Evolutionary conservation across 2,329 filamentous ascomycete species (phyloP).

Genomic region (Botrytis pseudocinerea): DNA sequence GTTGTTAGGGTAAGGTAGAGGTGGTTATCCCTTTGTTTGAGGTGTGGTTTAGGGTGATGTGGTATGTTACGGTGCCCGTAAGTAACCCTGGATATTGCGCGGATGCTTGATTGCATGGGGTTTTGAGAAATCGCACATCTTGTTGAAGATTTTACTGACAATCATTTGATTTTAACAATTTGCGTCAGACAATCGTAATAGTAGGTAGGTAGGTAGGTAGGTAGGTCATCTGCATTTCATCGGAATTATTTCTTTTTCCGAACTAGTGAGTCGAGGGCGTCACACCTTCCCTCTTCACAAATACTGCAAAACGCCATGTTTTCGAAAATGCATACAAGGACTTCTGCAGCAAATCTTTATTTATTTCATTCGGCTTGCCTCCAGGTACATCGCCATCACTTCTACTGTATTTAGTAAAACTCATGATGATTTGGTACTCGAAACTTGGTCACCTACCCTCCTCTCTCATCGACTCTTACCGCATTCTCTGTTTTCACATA

Average conservation of each 20-base stretch:
- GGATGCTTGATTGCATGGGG: background rate
- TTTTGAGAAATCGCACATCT: background rate
- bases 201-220: background rate
- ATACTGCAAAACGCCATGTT: background rate
- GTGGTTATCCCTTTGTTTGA: conserved; percentile 11
- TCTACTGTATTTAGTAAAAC: background rate
- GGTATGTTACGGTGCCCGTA: conserved; percentile 17
- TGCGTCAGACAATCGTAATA: background rate
- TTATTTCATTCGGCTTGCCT: background rate
- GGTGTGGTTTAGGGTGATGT: background rate
- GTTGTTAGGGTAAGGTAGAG: background rate
- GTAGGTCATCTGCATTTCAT: no score
- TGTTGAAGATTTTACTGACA: background rate
- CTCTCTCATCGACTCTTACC: background rate
- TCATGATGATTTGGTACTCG: background rate
- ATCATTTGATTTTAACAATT: background rate
- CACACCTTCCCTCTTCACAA: background rate
- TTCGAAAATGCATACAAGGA: background rate
- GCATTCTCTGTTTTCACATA: background rate
- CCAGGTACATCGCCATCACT: background rate
- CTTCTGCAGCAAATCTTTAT: no score
- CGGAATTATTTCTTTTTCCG: background rate
- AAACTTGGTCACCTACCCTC: background rate
- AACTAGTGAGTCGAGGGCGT: background rate
- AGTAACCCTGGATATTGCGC: background rate